Conservation (phyloP, 2,329 filamentous ascomycete species). For the Blastomyces emzantsi region DNA sequence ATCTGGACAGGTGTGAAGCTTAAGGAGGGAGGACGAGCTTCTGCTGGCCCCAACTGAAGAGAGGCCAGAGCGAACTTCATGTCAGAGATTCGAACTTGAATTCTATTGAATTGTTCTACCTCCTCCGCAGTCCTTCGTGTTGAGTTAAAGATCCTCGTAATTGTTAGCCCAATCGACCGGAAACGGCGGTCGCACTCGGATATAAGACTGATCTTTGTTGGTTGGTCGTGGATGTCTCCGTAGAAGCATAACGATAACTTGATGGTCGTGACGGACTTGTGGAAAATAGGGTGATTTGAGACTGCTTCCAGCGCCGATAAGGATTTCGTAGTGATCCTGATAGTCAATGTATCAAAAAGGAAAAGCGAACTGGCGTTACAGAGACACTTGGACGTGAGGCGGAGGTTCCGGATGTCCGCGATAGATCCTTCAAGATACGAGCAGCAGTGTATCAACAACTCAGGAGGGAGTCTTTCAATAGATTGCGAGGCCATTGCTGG, state of each 20-base stretch:
- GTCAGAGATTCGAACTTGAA: background rate
- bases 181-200: background rate
- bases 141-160: background rate
- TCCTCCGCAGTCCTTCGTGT: background rate
- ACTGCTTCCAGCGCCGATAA: slow-evolving; percentile 3
- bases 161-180: background rate
- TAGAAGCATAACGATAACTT: slow-evolving; percentile 2
- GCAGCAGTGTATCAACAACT: slow-evolving; percentile 2
- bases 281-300: background rate
- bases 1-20: background rate
- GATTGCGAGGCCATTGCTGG: background rate
- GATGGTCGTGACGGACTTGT: background rate
- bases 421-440: slow-evolving; percentile 1
- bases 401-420: slow-evolving; percentile 1
- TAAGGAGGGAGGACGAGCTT: background rate
- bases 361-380: background rate
- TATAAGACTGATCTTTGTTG: background rate
- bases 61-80: background rate
- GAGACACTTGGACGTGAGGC: background rate
- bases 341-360: background rate
- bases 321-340: background rate
- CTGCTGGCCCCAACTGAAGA: background rate
- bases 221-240: background rate
- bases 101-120: background rate
- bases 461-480: slow-evolving; percentile 1